Evolutionary conservation across 2,329 filamentous ascomycete genomes (phyloP).

Genomic region (Fusarium tuaranense): DNA sequence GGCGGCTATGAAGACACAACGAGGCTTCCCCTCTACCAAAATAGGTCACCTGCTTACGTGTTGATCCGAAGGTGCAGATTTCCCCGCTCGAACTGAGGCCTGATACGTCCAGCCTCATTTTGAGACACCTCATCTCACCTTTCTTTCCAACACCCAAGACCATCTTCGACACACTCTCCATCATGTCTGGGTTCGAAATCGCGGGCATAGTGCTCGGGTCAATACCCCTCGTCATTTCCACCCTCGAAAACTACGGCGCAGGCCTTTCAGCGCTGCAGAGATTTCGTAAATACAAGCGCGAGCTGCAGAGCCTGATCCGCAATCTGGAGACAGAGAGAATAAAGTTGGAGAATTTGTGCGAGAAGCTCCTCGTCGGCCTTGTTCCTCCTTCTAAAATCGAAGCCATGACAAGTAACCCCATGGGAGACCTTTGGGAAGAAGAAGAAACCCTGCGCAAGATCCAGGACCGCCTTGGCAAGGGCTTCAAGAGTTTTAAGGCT

Average conservation of each 20-base stretch:
- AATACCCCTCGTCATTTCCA: slow-evolving; percentile 2
- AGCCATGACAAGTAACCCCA: not conserved
- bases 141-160: not conserved
- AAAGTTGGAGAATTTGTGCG: slow-evolving; percentile 21
- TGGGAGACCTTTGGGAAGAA: slow-evolving; percentile 2
- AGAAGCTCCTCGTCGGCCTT: slow-evolving; percentile 8
- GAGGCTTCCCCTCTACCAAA: not conserved
- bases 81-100: not conserved
- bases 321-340: slow-evolving; percentile 12
- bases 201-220: not conserved
- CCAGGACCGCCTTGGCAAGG: slow-evolving; percentile 1
- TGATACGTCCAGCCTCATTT: not conserved
- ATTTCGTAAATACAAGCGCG: not conserved
- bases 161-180: not conserved
- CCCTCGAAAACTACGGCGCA: slow-evolving; percentile 7
- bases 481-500: slow-evolving; percentile 1
- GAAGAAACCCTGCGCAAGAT: not conserved
- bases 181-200: slow-evolving; percentile 24
- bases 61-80: not conserved
- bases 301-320: slow-evolving; percentile 7
- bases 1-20: not conserved
- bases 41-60: not conserved
- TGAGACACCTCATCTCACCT: not conserved
- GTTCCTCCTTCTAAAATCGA: not conserved
- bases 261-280: not conserved